Conservation (phyloP, 75 land plant genomes). For the Selaginella tamariscina region DNA sequence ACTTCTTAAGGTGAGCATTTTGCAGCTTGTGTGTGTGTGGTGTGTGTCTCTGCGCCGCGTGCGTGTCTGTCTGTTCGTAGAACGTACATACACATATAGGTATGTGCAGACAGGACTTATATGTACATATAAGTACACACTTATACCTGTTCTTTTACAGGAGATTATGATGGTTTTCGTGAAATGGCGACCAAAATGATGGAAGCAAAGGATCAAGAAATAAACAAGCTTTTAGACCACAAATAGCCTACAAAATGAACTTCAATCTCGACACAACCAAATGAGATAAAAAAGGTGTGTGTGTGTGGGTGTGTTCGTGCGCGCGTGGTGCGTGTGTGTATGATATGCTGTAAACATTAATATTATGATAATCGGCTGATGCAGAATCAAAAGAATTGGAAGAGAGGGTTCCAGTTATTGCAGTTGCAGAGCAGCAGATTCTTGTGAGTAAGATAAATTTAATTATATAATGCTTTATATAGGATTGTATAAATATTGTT, state of each 20-base stretch:
- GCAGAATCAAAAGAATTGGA: conserved; percentile 37
- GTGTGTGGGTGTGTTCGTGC: not conserved
- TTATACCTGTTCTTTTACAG: no score
- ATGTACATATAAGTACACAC: no score
- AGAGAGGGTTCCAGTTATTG: conserved; percentile 20
- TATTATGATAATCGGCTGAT: no score
- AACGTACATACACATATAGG: conserved; percentile 51
- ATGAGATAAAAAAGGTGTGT: not conserved
- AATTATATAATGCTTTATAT: not conserved
- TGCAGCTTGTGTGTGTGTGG: no score
- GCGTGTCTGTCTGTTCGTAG: no score
- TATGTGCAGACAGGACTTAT: no score
- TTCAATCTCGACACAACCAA: conserved; percentile 11
- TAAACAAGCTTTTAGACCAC: conserved; percentile 54
- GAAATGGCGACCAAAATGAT: conserved; percentile 77
- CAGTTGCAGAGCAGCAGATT: conserved; percentile 85
- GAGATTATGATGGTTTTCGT: conserved; percentile 65
- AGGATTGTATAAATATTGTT: not conserved
- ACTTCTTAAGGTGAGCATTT: conserved; percentile 16
- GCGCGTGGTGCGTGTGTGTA: not conserved
- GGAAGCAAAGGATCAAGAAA: conserved; percentile 79
- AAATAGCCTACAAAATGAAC: conserved; percentile 39
- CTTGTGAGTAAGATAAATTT: no score
- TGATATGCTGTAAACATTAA: no score
- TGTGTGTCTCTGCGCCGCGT: no score